These are phyloP conservation scores for Nepenthes gracilis DNA, from an alignment of 148 eudicot species.

Conservation along the genomic window DNA sequence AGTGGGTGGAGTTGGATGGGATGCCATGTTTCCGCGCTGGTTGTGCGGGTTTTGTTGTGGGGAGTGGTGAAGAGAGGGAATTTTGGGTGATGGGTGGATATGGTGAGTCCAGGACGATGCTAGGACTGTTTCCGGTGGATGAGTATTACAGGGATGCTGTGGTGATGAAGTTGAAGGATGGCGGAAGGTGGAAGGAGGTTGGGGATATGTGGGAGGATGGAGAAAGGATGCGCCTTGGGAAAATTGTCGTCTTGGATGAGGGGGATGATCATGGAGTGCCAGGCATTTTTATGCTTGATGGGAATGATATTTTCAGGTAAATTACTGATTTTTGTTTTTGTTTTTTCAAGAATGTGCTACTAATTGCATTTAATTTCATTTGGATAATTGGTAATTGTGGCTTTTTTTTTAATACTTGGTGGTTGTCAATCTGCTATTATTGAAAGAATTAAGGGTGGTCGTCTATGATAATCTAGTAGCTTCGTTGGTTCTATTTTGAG, in stretches of 20 bases:
- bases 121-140: constrained; percentile 84
- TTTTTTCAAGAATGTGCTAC: neutral
- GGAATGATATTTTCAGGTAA: constrained; percentile 60
- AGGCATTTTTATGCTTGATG: constrained; percentile 80
- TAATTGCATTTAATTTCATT: neutral
- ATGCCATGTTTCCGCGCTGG: constrained; percentile 79
- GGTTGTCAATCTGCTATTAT: too few species aligned
- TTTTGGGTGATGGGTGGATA: constrained; percentile 99
- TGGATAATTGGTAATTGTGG: neutral
- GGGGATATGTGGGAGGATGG: constrained; percentile 87
- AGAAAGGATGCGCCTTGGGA: constrained; percentile 57
- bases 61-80: constrained; percentile 32
- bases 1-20: constrained; percentile 60
- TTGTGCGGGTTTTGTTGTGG: constrained; percentile 61
- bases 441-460: too few species aligned
- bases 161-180: constrained; percentile 47
- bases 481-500: too few species aligned
- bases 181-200: constrained; percentile 60
- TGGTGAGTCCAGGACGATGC: constrained; percentile 66
- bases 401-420: too few species aligned
- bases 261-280: constrained; percentile 20
- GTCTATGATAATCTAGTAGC: too few species aligned
- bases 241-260: constrained; percentile 61
- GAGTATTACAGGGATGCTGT: constrained; percentile 68
- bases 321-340: neutral